Evolutionary conservation across 2,329 filamentous ascomycete species (phyloP).

Genomic region (Davidsoniella neocaledoniae): DNA sequence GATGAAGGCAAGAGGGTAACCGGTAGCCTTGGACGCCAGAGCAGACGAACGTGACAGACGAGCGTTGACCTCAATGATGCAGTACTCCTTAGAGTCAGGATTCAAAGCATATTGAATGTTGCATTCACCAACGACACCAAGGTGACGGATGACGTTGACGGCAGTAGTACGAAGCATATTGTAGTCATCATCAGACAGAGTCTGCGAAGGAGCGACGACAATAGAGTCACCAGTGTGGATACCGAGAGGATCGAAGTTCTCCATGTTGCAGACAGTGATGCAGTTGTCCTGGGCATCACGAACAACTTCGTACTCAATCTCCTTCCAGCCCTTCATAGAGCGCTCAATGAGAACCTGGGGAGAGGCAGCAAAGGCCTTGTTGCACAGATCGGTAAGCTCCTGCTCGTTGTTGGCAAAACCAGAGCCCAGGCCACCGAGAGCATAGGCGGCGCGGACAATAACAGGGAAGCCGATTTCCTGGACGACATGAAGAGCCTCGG

Average conservation of each 20-base stretch:
- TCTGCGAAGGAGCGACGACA: constrained; percentile 93
- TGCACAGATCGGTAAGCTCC: constrained; percentile 73
- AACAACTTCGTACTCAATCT: constrained; percentile 97
- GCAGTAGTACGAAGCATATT: constrained; percentile 97
- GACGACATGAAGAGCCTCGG: constrained; percentile 78
- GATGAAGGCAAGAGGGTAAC: constrained; percentile 90
- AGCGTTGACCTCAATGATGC: constrained; percentile 98
- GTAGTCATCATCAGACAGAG: constrained; percentile 92
- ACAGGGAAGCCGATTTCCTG: constrained; percentile 90
- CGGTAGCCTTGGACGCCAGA: constrained; percentile 89
- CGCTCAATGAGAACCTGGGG: constrained; percentile 93
- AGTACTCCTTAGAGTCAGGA: constrained; percentile 88
- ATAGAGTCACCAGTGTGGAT: constrained; percentile 98
- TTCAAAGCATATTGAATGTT: constrained; percentile 98
- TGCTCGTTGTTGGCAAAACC: constrained; percentile 83
- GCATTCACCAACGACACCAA: constrained; percentile 95
- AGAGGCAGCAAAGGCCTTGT: constrained; percentile 86
- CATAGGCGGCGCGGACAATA: constrained; percentile 92
- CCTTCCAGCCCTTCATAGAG: constrained; percentile 99
- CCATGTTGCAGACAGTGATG: constrained; percentile 99
- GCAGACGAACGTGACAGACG: constrained; percentile 90
- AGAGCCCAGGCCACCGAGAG: constrained; percentile 83
- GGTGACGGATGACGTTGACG: constrained; percentile 89
- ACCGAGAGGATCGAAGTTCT: constrained; percentile 96
- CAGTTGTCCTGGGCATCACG: constrained; percentile 93